A percentile compares a stretch with the other conserved stretches of the same genome.
Conservation (phyloP, 441 rosid species). For the Euphorbia schlechtendalii region DNA sequence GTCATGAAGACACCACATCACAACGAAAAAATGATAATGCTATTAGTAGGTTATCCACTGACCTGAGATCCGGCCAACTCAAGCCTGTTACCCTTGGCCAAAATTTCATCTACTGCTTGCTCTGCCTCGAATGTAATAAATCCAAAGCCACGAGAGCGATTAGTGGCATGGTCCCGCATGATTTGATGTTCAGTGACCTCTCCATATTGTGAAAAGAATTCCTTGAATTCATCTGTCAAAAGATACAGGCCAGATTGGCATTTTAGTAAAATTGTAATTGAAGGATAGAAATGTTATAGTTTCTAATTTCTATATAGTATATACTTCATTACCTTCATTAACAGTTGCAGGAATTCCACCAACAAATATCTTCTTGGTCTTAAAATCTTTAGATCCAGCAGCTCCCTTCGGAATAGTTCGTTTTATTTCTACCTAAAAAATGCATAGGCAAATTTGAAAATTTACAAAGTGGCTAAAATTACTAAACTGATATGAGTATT, state of each 20-base stretch:
- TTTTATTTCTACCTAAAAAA: constrained; percentile 78
- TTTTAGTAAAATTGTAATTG: neutral
- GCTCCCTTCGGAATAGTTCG: constrained; percentile 88
- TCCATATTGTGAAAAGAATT: constrained; percentile 69
- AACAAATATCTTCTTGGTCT: constrained; percentile 84
- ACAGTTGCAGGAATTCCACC: constrained; percentile 82
- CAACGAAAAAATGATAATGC: neutral
- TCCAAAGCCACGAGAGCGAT: constrained; percentile 83
- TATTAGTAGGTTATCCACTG: constrained; percentile 16
- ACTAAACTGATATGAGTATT: constrained; percentile 3
- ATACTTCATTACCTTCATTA: constrained; percentile 51
- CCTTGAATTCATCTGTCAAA: constrained; percentile 63
- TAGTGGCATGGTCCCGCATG: constrained; percentile 78
- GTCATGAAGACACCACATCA: too few species aligned
- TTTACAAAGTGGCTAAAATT: constrained; percentile 1
- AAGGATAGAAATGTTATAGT: neutral
- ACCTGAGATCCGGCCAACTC: constrained; percentile 87
- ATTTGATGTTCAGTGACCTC: constrained; percentile 70
- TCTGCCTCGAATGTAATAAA: constrained; percentile 78
- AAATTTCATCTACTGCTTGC: constrained; percentile 70
- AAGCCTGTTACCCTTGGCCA: constrained; percentile 77
- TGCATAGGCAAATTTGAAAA: constrained; percentile 14
- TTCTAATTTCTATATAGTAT: neutral
- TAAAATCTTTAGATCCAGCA: constrained; percentile 55
- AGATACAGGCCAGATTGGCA: neutral